Conservation (phyloP, 495 filamentous ascomycete genomes). For the Haplographium delicatum region DNA sequence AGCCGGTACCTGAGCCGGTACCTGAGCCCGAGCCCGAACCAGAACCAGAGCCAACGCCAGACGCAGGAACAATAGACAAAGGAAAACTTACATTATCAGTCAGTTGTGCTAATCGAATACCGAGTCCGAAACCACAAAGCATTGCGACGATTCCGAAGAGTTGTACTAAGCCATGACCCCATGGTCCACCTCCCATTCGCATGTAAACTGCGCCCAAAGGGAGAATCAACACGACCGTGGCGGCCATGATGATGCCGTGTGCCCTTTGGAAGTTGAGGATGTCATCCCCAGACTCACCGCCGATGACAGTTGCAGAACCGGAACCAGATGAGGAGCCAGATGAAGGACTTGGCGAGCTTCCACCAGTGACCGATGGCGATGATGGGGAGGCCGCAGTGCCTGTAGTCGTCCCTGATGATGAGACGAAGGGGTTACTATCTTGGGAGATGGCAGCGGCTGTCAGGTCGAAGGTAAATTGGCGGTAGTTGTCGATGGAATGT, state of each 20-base stretch:
- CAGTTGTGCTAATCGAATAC: constrained; percentile 43
- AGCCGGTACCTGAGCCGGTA: no score
- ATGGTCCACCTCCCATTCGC: constrained; percentile 43
- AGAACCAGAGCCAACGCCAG: not conserved
- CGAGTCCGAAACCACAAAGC: constrained; percentile 57
- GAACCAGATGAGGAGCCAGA: not conserved
- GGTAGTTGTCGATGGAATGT: constrained; percentile 54
- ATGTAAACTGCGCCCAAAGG: constrained; percentile 54
- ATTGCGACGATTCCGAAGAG: constrained; percentile 48
- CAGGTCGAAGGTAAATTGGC: constrained; percentile 51
- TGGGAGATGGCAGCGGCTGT: constrained; percentile 17
- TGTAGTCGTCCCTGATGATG: not conserved
- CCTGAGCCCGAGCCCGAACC: no score
- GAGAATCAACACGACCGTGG: constrained; percentile 51
- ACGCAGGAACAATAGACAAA: not conserved
- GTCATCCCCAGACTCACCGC: not conserved
- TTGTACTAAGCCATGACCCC: constrained; percentile 56
- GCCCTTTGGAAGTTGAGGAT: constrained; percentile 13
- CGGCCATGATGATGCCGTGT: constrained; percentile 51
- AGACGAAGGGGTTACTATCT: constrained; percentile 47
- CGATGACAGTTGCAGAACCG: not conserved
- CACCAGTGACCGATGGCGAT: no score
- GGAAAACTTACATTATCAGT: constrained; percentile 24
- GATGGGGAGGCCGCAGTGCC: not conserved
- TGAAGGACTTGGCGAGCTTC: not conserved